Base-by-base conservation (phyloP, 1,284 basidiomycete species). In the Leccinum huronense region DNA sequence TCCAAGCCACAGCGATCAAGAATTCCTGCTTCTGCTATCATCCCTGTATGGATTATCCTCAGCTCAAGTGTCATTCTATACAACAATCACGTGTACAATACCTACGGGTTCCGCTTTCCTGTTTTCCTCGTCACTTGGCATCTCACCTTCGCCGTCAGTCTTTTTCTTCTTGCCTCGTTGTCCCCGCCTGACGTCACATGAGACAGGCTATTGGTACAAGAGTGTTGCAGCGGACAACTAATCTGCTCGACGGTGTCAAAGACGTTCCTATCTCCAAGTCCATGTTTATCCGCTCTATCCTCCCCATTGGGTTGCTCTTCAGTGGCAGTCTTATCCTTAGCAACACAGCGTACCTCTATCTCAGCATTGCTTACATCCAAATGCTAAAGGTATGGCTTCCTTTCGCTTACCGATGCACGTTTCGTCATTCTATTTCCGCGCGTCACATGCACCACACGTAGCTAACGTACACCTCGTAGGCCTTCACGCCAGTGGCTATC, bases 401-500 rank as follows among this genome's bases (percentile, higher is more conserved):
- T 57, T 58, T 23, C 19, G 38, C 45, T 1, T 58, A n/a, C 16
- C 11, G 51, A 16, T 31, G 36, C 56, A 51, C 13, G 16, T 38
- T 38, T 3, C 16, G 23, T 59, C 13, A 9, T 5, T 38, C 19
- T 30, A 62, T 53, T 30, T 53, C 54, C 56, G 30, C 57, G 27
- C n/a, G 48, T 51, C 31, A 45, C 34, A 33, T 34, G 27, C 23
- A 23, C 54, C 57, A 19, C 7, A n/a, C n/a, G 27, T 34, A 34
- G 19, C 64, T 69, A 13, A 74, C 51, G 23, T 48, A 5, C n/a
- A 23, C 59, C 16, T 42, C 8, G 31, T 56, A 95, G 91, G 97
- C 96, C 8, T 98, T 98, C 80, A 93, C 86, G n/a, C 95, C 96
- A 0, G 96, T 98, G 14, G 94, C 95, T 1, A 97, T 98, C 71